phyloP scores from a whole-genome alignment of 768 basidiomycete genomes.

The Tylopilus sp. region DNA sequence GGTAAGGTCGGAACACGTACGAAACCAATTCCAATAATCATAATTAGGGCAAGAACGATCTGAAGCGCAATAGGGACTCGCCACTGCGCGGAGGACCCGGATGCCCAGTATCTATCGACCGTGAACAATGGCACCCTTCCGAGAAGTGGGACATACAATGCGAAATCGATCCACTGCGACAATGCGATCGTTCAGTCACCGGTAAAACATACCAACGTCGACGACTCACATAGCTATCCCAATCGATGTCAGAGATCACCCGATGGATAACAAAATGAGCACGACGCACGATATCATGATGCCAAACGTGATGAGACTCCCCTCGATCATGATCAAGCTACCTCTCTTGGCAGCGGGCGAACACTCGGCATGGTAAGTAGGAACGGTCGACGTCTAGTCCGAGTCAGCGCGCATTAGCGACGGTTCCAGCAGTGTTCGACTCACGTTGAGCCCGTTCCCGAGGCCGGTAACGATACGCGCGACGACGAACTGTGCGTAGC shows the following conservation, averaged over 20 bases:
- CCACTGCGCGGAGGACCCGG: slow-evolving; percentile 54
- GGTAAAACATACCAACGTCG: not conserved
- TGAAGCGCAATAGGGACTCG: slow-evolving; percentile 61
- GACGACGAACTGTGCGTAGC: slow-evolving; percentile 59
- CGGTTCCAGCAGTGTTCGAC: slow-evolving; percentile 2
- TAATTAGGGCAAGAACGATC: slow-evolving; percentile 51
- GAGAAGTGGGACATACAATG: slow-evolving; percentile 38
- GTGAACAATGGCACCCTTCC: not conserved
- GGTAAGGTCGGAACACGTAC: slow-evolving; percentile 32
- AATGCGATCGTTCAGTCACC: slow-evolving; percentile 3
- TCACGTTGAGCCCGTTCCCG: slow-evolving; percentile 62
- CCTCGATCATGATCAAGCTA: slow-evolving; percentile 63
- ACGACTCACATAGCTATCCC: slow-evolving; percentile 21
- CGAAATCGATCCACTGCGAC: slow-evolving; percentile 60
- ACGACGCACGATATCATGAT: slow-evolving; percentile 56
- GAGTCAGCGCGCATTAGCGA: not conserved
- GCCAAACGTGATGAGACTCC: slow-evolving; percentile 60
- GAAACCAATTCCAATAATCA: slow-evolving; percentile 44
- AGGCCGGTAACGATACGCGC: slow-evolving; percentile 59
- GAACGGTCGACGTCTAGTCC: slow-evolving; percentile 58
- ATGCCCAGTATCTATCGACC: slow-evolving; percentile 46
- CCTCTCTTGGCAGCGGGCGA: slow-evolving; percentile 58
- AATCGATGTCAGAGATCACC: not conserved
- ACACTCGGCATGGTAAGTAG: slow-evolving; percentile 64
- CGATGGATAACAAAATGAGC: not conserved